Conservation (phyloP, 2,329 filamentous ascomycete species). For the Raffaelea deltoideospora region DNA sequence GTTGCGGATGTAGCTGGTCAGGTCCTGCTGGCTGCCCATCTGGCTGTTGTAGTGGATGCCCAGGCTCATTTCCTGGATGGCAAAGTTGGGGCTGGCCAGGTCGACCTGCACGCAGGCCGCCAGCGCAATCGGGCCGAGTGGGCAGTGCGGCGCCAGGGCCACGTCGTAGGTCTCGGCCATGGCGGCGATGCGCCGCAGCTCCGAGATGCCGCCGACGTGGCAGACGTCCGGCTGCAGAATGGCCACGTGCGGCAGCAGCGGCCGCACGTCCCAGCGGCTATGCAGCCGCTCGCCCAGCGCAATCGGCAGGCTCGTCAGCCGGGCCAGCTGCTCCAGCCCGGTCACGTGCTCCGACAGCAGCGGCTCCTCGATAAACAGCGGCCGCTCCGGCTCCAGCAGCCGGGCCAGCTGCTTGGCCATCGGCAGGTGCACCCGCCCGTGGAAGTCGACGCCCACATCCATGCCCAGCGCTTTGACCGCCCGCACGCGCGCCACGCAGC, state of each 20-base stretch:
- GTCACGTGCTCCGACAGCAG: constrained; percentile 46
- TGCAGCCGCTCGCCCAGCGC: constrained; percentile 51
- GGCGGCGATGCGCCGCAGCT: constrained; percentile 44
- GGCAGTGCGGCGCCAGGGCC: constrained; percentile 50
- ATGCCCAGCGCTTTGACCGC: constrained; percentile 48
- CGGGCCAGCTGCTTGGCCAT: constrained; percentile 56
- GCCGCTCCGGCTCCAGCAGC: constrained; percentile 43
- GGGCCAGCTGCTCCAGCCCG: constrained; percentile 40
- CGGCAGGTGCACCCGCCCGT: constrained; percentile 51
- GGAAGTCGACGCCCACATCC: constrained; percentile 54
- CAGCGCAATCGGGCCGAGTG: constrained; percentile 50
- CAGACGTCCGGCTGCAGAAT: constrained; percentile 51
- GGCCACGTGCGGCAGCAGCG: constrained; percentile 50
- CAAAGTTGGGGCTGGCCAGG: constrained; percentile 38
- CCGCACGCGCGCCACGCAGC: constrained; percentile 44
- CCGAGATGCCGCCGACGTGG: constrained; percentile 50
- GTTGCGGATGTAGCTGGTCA: constrained; percentile 45
- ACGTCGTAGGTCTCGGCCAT: constrained; percentile 55
- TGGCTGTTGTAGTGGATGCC: constrained; percentile 54
- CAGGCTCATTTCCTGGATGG: constrained; percentile 54
- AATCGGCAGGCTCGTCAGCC: constrained; percentile 41
- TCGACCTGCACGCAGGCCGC: constrained; percentile 50
- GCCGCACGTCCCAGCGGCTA: constrained; percentile 50
- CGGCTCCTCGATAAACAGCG: constrained; percentile 54
- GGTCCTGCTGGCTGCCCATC: constrained; percentile 33